Evolutionary conservation across 2,329 filamentous ascomycete genomes (phyloP).

Genomic region (Ophiognomonia clavigignenti-juglandacearum): DNA sequence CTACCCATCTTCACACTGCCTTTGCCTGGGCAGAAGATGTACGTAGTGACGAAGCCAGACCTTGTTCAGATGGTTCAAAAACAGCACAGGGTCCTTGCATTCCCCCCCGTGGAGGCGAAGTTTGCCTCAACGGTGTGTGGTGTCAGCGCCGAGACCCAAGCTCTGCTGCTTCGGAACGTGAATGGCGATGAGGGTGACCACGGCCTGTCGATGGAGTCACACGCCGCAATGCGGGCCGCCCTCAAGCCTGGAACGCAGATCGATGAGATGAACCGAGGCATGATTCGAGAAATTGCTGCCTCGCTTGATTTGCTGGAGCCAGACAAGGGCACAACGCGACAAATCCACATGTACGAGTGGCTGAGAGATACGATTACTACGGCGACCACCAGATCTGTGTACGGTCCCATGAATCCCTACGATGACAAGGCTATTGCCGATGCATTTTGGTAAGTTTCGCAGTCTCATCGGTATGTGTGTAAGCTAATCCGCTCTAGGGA

Average conservation of each 20-base stretch:
- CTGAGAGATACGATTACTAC: conserved; percentile 28
- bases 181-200: conserved; percentile 32
- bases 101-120: conserved; percentile 32
- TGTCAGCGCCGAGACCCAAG: conserved; percentile 23
- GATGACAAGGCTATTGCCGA: conserved; percentile 28
- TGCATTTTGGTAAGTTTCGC: conserved; percentile 28
- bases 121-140: conserved; percentile 26
- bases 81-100: conserved; percentile 29
- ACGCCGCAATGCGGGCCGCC: neutral
- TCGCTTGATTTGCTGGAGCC: conserved; percentile 13
- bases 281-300: conserved; percentile 24
- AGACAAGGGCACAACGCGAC: conserved; percentile 10
- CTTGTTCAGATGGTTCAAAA: conserved; percentile 34
- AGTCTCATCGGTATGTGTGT: neutral
- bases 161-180: conserved; percentile 25
- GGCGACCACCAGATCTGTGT: conserved; percentile 34
- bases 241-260: neutral
- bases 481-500: conserved; percentile 10
- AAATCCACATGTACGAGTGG: conserved; percentile 20
- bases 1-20: conserved; percentile 35
- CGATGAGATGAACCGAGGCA: neutral
- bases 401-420: conserved; percentile 36
- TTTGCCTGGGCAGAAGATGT: conserved; percentile 36
- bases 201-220: conserved; percentile 19
- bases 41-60: conserved; percentile 32